A percentile compares a stretch with the other conserved stretches of the same genome.
phyloP scores from a whole-genome alignment of 2,329 filamentous ascomycete species.

The Hypoxylon sp. region DNA sequence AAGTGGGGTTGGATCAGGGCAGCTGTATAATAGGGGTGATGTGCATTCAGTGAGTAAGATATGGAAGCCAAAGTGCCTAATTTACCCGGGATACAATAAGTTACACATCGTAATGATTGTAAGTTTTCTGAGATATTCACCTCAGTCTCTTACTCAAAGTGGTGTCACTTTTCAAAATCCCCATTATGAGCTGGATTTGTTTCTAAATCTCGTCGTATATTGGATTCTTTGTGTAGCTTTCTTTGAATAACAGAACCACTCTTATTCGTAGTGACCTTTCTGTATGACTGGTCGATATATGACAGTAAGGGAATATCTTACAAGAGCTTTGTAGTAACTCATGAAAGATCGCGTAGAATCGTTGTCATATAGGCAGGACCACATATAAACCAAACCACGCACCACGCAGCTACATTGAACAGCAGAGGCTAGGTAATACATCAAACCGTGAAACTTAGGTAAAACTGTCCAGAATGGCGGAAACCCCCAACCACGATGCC shows the following conservation, averaged over 20 bases:
- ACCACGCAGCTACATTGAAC: not conserved
- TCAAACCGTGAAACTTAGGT: too few species aligned
- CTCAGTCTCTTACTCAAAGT: not conserved
- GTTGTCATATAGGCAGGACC: not conserved
- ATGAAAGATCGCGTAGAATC: not conserved
- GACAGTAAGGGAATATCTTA: not conserved
- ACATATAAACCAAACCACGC: not conserved
- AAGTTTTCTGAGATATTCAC: not conserved
- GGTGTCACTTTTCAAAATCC: not conserved
- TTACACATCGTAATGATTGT: not conserved
- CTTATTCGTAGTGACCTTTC: not conserved
- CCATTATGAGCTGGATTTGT: not conserved
- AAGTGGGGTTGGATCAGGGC: too few species aligned
- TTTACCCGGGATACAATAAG: too few species aligned
- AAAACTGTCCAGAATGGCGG: too few species aligned
- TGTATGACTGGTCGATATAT: not conserved
- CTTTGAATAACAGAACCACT: not conserved
- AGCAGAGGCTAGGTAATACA: too few species aligned
- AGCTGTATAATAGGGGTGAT: too few species aligned
- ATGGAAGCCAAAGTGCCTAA: too few species aligned
- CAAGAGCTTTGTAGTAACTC: slow-evolving; percentile 9
- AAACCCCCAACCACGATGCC: not conserved
- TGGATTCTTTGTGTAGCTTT: not conserved
- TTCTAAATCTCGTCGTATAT: not conserved
- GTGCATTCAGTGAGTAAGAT: too few species aligned